Conservation (phyloP, 352 stramenopile genomes). For the Phytophthora colocasiae region DNA sequence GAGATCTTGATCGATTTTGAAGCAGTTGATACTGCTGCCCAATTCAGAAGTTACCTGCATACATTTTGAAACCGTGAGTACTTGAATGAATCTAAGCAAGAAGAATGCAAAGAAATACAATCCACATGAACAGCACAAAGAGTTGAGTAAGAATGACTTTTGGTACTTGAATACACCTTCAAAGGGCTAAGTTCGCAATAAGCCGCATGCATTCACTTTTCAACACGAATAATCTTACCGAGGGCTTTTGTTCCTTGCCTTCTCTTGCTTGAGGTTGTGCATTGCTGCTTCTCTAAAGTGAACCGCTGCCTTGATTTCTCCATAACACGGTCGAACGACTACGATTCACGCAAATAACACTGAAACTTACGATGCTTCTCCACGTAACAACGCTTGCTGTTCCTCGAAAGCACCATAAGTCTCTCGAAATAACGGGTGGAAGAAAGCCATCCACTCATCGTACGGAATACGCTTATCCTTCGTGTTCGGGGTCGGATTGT, state of each 20-base stretch:
- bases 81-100: constrained; percentile 7
- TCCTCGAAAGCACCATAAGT: constrained; percentile 31
- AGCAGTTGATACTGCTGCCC: constrained; percentile 18
- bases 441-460: constrained; percentile 64
- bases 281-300: constrained; percentile 33
- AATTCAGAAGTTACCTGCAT: constrained; percentile 35
- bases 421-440: constrained; percentile 48
- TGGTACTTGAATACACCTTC: constrained; percentile 27
- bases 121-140: constrained; percentile 6
- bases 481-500: constrained; percentile 40
- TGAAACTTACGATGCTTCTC: constrained; percentile 21
- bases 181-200: constrained; percentile 8
- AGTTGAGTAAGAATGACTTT: constrained; percentile 14
- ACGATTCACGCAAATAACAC: constrained; percentile 26
- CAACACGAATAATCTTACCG: constrained; percentile 28
- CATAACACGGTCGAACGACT: not conserved
- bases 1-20: constrained; percentile 27
- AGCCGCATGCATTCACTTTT: constrained; percentile 14
- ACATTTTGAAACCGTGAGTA: constrained; percentile 30
- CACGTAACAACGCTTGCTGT: constrained; percentile 31
- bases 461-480: constrained; percentile 63
- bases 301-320: constrained; percentile 4
- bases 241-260: constrained; percentile 9
- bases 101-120: constrained; percentile 22
- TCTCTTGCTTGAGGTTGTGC: constrained; percentile 15